Conservation (phyloP, 108 stramenopile genomes). For the Schizochytrium sp. region DNA sequence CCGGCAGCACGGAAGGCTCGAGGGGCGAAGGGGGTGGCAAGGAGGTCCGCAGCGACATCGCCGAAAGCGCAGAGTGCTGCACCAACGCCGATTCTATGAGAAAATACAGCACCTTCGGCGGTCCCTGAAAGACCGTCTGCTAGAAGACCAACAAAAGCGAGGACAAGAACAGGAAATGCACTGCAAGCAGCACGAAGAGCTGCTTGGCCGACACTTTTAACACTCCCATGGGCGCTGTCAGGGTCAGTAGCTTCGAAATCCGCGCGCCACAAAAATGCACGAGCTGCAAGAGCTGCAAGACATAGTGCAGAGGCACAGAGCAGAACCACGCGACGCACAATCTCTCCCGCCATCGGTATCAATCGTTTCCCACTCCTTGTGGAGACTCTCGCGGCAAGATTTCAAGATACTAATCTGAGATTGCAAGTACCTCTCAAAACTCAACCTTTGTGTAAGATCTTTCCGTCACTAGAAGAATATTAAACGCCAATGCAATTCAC, state of each 20-base stretch:
- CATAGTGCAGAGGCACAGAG: neutral
- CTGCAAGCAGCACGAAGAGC: neutral
- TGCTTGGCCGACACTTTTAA: too few species aligned
- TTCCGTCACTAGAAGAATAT: too few species aligned
- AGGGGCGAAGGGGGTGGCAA: neutral
- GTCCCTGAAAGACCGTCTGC: neutral
- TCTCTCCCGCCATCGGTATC: neutral
- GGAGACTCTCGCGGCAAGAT: neutral
- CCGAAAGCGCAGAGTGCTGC: neutral
- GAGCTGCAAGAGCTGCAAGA: neutral
- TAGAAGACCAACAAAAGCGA: neutral
- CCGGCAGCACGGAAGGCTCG: neutral
- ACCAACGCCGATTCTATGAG: conserved; percentile 16
- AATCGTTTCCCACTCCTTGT: neutral
- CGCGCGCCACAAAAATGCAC: too few species aligned
- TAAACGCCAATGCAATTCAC: too few species aligned
- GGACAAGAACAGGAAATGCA: neutral
- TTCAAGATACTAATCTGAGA: too few species aligned
- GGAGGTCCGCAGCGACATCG: neutral
- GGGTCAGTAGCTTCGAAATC: too few species aligned
- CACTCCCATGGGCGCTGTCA: too few species aligned
- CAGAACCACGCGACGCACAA: neutral
- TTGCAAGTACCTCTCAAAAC: too few species aligned
- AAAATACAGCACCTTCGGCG: neutral
- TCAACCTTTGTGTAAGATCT: too few species aligned